Evolutionary conservation across 2,329 filamentous ascomycete genomes (phyloP).

Genomic region (Colletotrichum sp.): DNA sequence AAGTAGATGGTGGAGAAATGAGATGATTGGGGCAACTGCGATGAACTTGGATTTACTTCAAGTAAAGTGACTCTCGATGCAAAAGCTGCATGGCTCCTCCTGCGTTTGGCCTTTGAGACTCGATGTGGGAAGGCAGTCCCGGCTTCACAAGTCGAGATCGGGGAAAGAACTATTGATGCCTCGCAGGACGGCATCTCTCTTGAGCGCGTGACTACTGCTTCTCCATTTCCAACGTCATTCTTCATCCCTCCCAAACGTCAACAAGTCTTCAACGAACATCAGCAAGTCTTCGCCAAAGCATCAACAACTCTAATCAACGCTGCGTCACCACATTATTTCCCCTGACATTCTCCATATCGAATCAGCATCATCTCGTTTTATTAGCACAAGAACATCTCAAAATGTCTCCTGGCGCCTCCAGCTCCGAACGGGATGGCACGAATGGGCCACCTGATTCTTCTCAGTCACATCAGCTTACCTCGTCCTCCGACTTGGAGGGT

Average conservation of each 20-base stretch:
- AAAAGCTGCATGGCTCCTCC: background rate
- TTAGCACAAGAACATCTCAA: background rate
- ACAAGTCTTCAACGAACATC: background rate
- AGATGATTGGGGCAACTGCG: background rate
- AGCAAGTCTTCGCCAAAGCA: background rate
- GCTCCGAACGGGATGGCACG: background rate
- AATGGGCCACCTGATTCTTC: background rate
- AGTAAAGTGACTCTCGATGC: background rate
- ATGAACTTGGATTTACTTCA: background rate
- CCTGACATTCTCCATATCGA: background rate
- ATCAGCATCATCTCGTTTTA: background rate
- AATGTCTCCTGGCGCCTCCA: background rate
- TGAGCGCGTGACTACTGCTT: background rate
- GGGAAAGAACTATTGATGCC: background rate
- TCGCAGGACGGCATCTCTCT: background rate
- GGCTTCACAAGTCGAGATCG: fast-evolving
- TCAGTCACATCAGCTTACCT: background rate
- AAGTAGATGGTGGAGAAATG: background rate
- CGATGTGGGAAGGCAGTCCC: background rate
- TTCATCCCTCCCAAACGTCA: fast-evolving
- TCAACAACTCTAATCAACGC: background rate
- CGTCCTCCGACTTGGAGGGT: background rate
- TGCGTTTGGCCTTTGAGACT: background rate
- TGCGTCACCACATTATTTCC: background rate
- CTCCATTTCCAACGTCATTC: background rate